These are phyloP conservation scores for Phylloporus rhodoxanthus DNA, from an alignment of 768 basidiomycete genomes.

Conservation along the genomic window DNA sequence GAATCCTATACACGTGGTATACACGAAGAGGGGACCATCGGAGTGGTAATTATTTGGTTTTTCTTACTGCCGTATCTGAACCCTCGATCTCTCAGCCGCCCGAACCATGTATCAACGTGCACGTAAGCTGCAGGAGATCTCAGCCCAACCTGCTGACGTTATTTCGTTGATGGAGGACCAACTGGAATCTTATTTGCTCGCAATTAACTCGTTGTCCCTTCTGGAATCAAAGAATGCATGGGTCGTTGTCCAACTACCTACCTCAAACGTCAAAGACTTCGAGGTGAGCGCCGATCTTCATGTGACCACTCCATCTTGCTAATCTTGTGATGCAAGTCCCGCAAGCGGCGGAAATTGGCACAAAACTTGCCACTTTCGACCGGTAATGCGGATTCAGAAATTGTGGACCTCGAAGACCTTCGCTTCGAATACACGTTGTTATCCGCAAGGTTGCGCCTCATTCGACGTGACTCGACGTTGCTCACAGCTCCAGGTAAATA, in stretches of 20 bases:
- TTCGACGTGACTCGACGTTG: conserved; percentile 58
- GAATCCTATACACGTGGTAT: conserved; percentile 94
- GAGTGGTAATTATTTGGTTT: conserved; percentile 57
- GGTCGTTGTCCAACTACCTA: conserved; percentile 60
- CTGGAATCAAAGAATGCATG: conserved; percentile 78
- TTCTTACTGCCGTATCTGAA: conserved; percentile 16
- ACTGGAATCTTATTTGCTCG: conserved; percentile 74
- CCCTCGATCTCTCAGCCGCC: conserved; percentile 54
- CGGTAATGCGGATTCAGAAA: conserved; percentile 60
- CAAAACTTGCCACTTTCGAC: conserved; percentile 74
- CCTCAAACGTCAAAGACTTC: conserved; percentile 41
- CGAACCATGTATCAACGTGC: conserved; percentile 91
- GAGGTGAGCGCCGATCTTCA: conserved; percentile 34
- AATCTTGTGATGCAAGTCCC: conserved; percentile 38
- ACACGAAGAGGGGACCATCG: conserved; percentile 83
- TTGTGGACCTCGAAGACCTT: conserved; percentile 76
- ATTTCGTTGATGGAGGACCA: conserved; percentile 57
- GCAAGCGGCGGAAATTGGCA: conserved; percentile 67
- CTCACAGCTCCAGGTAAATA: conserved; percentile 60
- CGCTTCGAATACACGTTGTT: conserved; percentile 73
- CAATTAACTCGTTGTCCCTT: conserved; percentile 83
- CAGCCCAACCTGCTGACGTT: conserved; percentile 32
- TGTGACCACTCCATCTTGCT: conserved; percentile 14
- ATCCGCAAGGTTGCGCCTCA: conserved; percentile 70
- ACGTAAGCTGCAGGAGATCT: conserved; percentile 56